phyloP scores from a whole-genome alignment of 192 early-diverging fungal species.

The Coemansia pectinata region DNA sequence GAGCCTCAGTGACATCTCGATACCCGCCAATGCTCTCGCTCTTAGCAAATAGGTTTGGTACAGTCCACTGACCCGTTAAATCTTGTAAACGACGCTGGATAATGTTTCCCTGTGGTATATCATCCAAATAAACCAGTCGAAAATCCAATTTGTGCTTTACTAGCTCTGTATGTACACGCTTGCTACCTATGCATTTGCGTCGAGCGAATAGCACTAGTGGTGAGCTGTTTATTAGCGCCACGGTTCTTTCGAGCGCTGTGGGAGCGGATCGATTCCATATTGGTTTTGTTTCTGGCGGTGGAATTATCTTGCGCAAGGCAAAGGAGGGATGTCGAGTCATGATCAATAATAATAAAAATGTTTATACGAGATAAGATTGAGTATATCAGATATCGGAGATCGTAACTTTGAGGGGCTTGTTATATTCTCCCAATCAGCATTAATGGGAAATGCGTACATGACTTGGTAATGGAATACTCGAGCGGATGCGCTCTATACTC shows the following conservation, averaged over 20 bases:
- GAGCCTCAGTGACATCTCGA: conserved; percentile 3
- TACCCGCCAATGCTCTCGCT: conserved; percentile 41
- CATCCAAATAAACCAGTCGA: conserved; percentile 31
- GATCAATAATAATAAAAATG: background rate
- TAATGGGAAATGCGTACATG: background rate
- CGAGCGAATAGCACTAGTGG: conserved; percentile 42
- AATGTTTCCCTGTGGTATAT: conserved; percentile 20
- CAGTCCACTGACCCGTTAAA: conserved; percentile 46
- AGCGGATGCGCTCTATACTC: too few species aligned
- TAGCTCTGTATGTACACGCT: conserved; percentile 11
- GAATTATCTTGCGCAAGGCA: conserved; percentile 38
- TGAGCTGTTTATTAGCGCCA: conserved; percentile 36
- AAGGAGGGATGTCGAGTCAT: conserved; percentile 30
- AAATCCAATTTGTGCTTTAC: conserved; percentile 7
- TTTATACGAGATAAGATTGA: background rate
- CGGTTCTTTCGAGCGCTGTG: conserved; percentile 32
- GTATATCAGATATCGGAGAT: too few species aligned
- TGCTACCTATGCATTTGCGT: conserved; percentile 19
- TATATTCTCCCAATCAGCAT: background rate
- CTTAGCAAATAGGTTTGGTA: conserved; percentile 42
- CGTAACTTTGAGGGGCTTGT: background rate
- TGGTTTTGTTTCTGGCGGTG: conserved; percentile 13
- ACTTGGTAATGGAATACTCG: background rate
- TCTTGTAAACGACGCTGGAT: conserved; percentile 43
- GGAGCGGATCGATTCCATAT: conserved; percentile 31